phyloP scores from a whole-genome alignment of 73 alveolate genomes.

The Paramecium caudatum region DNA sequence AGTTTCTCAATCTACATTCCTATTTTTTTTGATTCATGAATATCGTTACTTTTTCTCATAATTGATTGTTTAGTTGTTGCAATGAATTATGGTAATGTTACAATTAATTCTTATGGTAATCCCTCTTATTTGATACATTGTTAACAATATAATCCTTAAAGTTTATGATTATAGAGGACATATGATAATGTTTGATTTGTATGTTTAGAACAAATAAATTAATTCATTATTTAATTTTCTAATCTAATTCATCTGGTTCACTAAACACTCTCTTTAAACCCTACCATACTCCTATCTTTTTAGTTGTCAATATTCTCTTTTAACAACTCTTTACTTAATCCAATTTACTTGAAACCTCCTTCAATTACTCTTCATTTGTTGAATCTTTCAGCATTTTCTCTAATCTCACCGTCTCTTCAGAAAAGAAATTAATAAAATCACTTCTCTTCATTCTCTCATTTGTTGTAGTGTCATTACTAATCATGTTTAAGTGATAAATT shows the following conservation, averaged over 20 bases:
- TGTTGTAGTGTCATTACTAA: conserved; percentile 69
- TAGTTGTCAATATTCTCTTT: not conserved
- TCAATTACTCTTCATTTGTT: not conserved
- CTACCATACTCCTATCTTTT: conserved; percentile 13
- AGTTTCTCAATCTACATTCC: not conserved
- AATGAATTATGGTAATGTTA: not conserved
- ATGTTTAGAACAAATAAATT: conserved; percentile 43
- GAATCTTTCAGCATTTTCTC: conserved; percentile 9
- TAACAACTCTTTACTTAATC: not conserved
- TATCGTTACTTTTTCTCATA: conserved; percentile 20
- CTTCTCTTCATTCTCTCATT: conserved; percentile 78
- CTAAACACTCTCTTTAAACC: conserved; percentile 37
- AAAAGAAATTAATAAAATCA: conserved; percentile 70
- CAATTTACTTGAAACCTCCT: not conserved
- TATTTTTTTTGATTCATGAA: not conserved
- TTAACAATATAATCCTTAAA: conserved; percentile 21
- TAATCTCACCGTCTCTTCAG: conserved; percentile 49
- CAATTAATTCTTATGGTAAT: not conserved
- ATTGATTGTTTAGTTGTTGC: not conserved
- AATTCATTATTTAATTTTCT: conserved; percentile 14
- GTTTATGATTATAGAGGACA: not conserved
- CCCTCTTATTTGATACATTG: not conserved
- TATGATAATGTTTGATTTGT: not conserved
- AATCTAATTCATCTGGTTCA: conserved; percentile 21
- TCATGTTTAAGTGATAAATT: conserved; percentile 70